Conservation (phyloP, 148 eudicot genomes). For the Diospyros kaki region DNA sequence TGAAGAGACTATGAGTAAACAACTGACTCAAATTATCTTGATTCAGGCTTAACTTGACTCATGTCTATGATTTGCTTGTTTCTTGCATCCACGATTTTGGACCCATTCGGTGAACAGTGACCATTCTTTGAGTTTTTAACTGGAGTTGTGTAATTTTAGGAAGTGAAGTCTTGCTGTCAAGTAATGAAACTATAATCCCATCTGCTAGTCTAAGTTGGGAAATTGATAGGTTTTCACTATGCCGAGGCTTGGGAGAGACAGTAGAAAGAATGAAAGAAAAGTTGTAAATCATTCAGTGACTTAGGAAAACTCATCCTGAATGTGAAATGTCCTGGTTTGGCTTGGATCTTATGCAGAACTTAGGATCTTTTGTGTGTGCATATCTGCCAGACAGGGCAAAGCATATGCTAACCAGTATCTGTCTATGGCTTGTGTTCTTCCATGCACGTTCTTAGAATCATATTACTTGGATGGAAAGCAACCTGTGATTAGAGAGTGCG, state of each 20-base stretch:
- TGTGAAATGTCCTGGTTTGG: not conserved
- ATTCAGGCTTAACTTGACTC: not conserved
- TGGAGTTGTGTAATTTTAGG: too few species aligned
- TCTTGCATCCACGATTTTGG: too few species aligned
- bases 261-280: not conserved
- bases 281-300: too few species aligned
- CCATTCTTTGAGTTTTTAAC: too few species aligned
- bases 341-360: not conserved
- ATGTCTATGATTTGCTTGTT: not conserved
- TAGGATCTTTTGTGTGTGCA: not conserved
- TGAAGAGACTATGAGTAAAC: not conserved
- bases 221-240: not conserved
- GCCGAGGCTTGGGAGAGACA: not conserved
- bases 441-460: not conserved
- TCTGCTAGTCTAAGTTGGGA: not conserved
- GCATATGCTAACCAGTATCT: not conserved
- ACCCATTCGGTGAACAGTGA: too few species aligned
- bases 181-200: not conserved
- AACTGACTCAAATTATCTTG: not conserved
- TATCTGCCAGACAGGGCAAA: not conserved
- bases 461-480: not conserved
- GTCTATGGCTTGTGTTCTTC: not conserved
- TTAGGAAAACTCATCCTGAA: not conserved
- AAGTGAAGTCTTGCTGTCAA: not conserved
- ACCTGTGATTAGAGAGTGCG: not conserved